Percentiles rank a stretch among this genome's conserved stretches.
Conservation (phyloP, 78 protist genomes). For the Protostelium mycophagum region DNA sequence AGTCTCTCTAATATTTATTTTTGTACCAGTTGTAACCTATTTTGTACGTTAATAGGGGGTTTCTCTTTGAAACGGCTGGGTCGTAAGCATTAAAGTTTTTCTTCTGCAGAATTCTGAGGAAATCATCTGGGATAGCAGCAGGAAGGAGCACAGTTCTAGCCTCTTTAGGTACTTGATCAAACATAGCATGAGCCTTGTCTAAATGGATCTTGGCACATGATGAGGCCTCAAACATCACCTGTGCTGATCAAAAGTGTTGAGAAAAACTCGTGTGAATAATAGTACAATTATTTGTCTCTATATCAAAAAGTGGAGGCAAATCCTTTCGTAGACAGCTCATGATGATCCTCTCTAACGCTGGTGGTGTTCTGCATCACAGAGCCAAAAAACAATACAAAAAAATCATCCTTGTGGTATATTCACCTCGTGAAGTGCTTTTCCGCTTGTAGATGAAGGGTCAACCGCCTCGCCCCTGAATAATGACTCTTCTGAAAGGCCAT, state of each 20-base stretch:
- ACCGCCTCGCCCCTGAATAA: not conserved
- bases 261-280: too few species aligned
- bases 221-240: not conserved
- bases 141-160: not conserved
- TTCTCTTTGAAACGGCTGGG: not conserved
- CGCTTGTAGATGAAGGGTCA: not conserved
- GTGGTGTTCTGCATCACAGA: too few species aligned
- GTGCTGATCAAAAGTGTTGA: too few species aligned
- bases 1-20: not conserved
- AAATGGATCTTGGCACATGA: not conserved
- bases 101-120: not conserved
- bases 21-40: not conserved
- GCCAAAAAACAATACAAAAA: too few species aligned
- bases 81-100: not conserved
- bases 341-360: too few species aligned
- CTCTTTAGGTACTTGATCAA: not conserved
- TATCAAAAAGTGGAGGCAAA: too few species aligned
- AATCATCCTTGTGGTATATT: too few species aligned
- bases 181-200: not conserved
- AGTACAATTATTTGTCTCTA: too few species aligned
- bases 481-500: not conserved
- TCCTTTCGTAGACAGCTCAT: too few species aligned
- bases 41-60: not conserved
- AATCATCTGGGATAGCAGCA: not conserved
- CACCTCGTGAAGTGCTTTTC: slow-evolving; percentile 1